Conservation (phyloP, 176 grass and related monocot species). For the Microstegium vimineum region DNA sequence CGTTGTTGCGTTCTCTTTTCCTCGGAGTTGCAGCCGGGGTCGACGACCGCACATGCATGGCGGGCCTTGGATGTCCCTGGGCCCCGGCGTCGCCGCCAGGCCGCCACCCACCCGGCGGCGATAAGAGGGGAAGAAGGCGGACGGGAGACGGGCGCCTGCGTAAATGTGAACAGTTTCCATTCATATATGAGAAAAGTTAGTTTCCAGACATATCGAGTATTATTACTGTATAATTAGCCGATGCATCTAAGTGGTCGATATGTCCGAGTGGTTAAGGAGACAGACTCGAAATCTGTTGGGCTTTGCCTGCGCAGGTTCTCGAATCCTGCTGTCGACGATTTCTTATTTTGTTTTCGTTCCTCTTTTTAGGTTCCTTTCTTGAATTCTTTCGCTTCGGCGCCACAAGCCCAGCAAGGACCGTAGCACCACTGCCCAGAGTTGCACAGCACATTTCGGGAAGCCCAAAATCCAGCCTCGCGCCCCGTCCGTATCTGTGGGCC, state of each 20-base stretch:
- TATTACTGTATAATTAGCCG: fast-evolving
- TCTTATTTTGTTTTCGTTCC: fast-evolving
- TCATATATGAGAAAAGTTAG: too few relatives aligned
- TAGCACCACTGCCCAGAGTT: too few relatives aligned
- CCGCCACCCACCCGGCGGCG: neutral
- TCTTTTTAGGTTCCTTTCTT: neutral
- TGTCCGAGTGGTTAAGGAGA: slow-evolving; percentile 99
- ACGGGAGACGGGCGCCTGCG: too few relatives aligned
- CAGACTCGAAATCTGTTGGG: slow-evolving; percentile 99
- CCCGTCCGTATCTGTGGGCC: too few relatives aligned
- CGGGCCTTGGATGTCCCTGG: slow-evolving; percentile 2
- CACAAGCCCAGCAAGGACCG: too few relatives aligned
- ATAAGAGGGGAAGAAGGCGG: neutral
- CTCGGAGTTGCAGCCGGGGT: neutral
- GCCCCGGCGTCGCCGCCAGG: neutral
- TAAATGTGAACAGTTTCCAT: too few relatives aligned
- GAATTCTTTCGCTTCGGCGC: too few relatives aligned
- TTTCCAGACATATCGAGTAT: too few relatives aligned
- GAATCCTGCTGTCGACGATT: slow-evolving; percentile 78
- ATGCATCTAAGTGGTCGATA: neutral
- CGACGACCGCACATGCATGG: slow-evolving; percentile 19
- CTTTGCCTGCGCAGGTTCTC: slow-evolving; percentile 86
- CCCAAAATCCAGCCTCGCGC: neutral
- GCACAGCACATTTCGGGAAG: neutral
- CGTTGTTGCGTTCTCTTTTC: neutral